Evolutionary conservation across 768 basidiomycete genomes (phyloP), one percentile per base, ranked within the genome.

Genomic region (Phylloporus sp.): DNA sequence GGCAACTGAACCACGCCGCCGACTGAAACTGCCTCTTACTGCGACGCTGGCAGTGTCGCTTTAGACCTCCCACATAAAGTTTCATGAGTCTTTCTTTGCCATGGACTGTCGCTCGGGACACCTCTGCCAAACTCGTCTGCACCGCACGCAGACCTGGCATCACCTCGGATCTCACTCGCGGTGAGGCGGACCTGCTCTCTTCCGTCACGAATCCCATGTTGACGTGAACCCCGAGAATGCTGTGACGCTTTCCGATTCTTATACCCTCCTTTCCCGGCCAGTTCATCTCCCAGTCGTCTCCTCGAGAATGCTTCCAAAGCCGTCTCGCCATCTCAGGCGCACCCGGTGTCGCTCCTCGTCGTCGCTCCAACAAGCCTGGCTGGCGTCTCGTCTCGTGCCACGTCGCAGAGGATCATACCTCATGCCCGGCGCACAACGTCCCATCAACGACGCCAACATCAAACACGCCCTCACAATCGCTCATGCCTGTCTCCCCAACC

Each of bases 381-480:
- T 80, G 15, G 72, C 78, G 10, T 84, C 82, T 24, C 73, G 82
- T 56, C 60, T 68, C 53, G 57, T 80, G 21, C 72, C 77, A 26
- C 68, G 68, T 22, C 72, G 75, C 34, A 71, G 69, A 35, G 76
- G 73, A 17, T 26, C 60, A 53, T 50, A 65, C 62, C 72, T 82
- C 53, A 73, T 78, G 41, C 80, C 89, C 27, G 89, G 89, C 37
- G 81, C 79, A 32, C 82, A 81, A 52, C 79, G 88, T 32, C 71
- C 76, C n/a, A 56, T 90, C 50, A 81, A 73, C 40, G 55, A 73
- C 38, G 57, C 63, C 14, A 89, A 87, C 63, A 56, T 79, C 35
- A 67, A 62, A 36, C 74, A 85, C 17, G 88, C 88, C 8, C 65
- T 69, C 44, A 66, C 71, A 28, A 77, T 86, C 51, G 60, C 78